Base-by-base conservation (phyloP, 345 rosid species). In the Abelmoschus esculentus region DNA sequence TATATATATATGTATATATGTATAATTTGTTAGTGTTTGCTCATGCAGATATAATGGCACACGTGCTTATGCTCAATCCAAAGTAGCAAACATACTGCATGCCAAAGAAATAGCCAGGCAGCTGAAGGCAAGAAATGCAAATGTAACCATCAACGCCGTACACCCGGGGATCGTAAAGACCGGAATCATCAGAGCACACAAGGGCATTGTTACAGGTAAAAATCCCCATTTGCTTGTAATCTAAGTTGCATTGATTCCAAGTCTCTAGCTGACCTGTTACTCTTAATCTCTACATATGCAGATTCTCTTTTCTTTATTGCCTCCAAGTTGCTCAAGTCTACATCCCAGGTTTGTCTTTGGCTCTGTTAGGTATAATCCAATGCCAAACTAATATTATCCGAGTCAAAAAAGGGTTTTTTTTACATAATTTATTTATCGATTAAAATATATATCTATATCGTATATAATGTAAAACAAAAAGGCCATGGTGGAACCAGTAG, bases 91-190 rank as follows among this genome's bases (percentile, higher is more conserved):
- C 69, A 84, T 91, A 28, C 70, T 93, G 84, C 98, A 93, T 69
- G 93, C 85, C 70, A 89, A 87, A 80, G 99, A 89, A 80, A 56
- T 91, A 22, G 86, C 86, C 69, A 86, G 81, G 66, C 89, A 86
- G 73, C 82, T 93, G 29, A 85, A 88, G 96, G 90, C 86, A 0
- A 89, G 81, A 74, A 82, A 89, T 74, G 97, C 96, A 66, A 81
- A 82, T 60, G 91, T 93, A 31, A 86, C 89, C 15, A 87, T 89
- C 57, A 93, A 91, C 72, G 92, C 93, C 28, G 93, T 91, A 40
- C 98, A 93, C 71, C 98, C 98, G 59, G 98, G 98, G 29, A 85
- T 93, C 3, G 88, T 93, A 11, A 93, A 93, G 80, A 93, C 97
- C 10, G 98, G 95, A 53, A 93, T 93, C 40, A 81, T 93, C 31